These are phyloP conservation scores for Isatis tinctoria DNA, from an alignment of 345 rosid genomes.

Conservation along the genomic window DNA sequence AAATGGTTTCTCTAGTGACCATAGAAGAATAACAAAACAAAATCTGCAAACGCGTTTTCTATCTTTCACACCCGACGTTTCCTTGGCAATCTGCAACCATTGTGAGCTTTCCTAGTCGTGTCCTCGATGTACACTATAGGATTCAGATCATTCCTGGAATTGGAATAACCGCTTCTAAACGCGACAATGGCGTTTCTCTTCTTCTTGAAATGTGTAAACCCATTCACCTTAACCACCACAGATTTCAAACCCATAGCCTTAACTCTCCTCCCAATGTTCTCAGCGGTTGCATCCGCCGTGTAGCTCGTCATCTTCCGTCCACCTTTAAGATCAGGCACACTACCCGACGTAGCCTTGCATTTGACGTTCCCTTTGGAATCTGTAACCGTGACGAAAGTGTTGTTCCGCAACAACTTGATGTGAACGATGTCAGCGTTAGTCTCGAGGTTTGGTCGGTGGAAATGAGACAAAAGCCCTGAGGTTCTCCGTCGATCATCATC, in stretches of 20 bases:
- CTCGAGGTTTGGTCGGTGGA: slow-evolving; percentile 33
- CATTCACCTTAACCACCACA: slow-evolving; percentile 80
- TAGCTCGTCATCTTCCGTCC: slow-evolving; percentile 58
- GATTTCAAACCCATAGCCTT: slow-evolving; percentile 69
- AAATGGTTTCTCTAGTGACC: neutral
- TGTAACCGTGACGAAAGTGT: slow-evolving; percentile 68
- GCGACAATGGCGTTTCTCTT: slow-evolving; percentile 77
- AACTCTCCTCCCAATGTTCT: slow-evolving; percentile 62
- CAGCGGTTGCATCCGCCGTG: slow-evolving; percentile 91
- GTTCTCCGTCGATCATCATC: slow-evolving; percentile 31
- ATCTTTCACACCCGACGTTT: slow-evolving; percentile 54
- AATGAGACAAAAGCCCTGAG: slow-evolving; percentile 11
- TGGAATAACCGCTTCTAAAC: slow-evolving; percentile 64
- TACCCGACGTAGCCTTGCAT: slow-evolving; percentile 55
- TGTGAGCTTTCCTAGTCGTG: slow-evolving; percentile 73
- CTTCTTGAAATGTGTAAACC: slow-evolving; percentile 74
- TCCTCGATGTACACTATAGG: slow-evolving; percentile 79
- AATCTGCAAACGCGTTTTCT: neutral
- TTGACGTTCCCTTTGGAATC: slow-evolving; percentile 81
- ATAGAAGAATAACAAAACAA: neutral
- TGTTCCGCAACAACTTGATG: slow-evolving; percentile 69
- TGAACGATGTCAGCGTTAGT: slow-evolving; percentile 60
- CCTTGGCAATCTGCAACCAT: slow-evolving; percentile 84
- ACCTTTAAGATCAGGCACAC: slow-evolving; percentile 50
- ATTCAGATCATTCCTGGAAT: slow-evolving; percentile 41